Conservation (phyloP, 2,329 filamentous ascomycete species). For the Mycosphaerella arachidis region DNA sequence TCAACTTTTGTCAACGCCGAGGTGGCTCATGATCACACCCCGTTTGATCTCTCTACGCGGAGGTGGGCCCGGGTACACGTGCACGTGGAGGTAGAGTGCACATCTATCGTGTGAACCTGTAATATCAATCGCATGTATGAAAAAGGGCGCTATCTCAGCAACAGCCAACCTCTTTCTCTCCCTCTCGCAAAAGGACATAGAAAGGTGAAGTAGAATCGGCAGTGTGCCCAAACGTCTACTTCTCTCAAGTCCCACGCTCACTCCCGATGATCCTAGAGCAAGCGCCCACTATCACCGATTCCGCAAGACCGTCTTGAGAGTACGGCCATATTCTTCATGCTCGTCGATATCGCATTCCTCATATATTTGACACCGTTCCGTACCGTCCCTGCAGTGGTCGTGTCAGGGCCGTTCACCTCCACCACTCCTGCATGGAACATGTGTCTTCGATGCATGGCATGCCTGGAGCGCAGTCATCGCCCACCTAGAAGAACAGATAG, state of each 20-base stretch:
- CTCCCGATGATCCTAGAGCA: background rate
- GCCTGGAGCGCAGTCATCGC: constrained; percentile 4
- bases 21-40: background rate
- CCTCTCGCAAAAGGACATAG: background rate
- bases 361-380: background rate
- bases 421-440: constrained; percentile 2
- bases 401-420: background rate
- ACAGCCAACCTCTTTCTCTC: background rate
- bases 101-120: background rate
- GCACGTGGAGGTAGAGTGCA: background rate
- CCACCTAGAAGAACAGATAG: constrained; percentile 84
- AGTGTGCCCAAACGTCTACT: background rate
- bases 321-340: background rate
- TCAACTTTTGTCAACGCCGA: too few relatives aligned
- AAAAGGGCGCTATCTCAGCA: background rate
- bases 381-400: background rate
- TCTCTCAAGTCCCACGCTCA: background rate
- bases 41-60: background rate
- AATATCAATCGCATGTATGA: background rate
- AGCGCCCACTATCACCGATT: background rate
- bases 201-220: background rate
- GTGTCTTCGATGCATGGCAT: constrained; percentile 1
- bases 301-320: background rate
- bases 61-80: background rate
- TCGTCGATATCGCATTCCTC: background rate